phyloP scores from a whole-genome alignment of 2,329 filamentous ascomycete genomes.

The Fusarium sp. region DNA sequence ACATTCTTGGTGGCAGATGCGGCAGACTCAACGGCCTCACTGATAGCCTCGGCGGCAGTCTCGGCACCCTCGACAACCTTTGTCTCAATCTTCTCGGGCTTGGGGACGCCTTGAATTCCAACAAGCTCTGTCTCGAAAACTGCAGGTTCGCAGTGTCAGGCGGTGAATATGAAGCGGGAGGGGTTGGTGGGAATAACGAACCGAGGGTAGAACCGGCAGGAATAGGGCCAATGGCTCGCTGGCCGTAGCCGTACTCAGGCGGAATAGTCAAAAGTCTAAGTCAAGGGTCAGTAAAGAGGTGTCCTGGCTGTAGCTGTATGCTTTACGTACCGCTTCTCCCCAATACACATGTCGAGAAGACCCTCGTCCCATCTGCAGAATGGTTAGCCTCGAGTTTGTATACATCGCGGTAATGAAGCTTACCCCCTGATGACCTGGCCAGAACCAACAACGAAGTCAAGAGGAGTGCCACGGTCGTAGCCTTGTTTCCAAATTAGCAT shows the following conservation, averaged over 20 bases:
- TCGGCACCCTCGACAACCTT: constrained; percentile 42
- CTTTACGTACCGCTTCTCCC: constrained; percentile 75
- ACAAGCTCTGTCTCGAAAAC: constrained; percentile 94
- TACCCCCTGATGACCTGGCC: constrained; percentile 91
- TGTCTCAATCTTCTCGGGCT: constrained; percentile 49
- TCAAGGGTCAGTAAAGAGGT: constrained; percentile 16
- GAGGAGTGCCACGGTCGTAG: constrained; percentile 80
- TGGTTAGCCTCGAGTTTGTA: constrained; percentile 30
- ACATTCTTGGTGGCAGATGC: constrained; percentile 50
- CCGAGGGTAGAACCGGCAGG: constrained; percentile 81
- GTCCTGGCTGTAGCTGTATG: neutral
- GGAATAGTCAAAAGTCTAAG: constrained; percentile 83
- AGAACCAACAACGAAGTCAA: constrained; percentile 80
- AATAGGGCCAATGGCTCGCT: constrained; percentile 80
- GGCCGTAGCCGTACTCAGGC: constrained; percentile 85
- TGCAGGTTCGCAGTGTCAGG: constrained; percentile 46
- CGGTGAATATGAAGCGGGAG: constrained; percentile 1
- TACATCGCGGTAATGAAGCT: constrained; percentile 41
- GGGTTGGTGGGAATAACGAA: constrained; percentile 51
- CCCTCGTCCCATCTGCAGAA: constrained; percentile 83
- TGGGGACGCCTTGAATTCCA: constrained; percentile 77
- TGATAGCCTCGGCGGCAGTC: constrained; percentile 37
- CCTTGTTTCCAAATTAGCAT: constrained; percentile 47
- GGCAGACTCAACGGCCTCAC: constrained; percentile 52
- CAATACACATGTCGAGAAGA: constrained; percentile 92